Evolutionary conservation across 2,329 filamentous ascomycete species (phyloP).

Genomic region (Aotearoamyces nothofagi): DNA sequence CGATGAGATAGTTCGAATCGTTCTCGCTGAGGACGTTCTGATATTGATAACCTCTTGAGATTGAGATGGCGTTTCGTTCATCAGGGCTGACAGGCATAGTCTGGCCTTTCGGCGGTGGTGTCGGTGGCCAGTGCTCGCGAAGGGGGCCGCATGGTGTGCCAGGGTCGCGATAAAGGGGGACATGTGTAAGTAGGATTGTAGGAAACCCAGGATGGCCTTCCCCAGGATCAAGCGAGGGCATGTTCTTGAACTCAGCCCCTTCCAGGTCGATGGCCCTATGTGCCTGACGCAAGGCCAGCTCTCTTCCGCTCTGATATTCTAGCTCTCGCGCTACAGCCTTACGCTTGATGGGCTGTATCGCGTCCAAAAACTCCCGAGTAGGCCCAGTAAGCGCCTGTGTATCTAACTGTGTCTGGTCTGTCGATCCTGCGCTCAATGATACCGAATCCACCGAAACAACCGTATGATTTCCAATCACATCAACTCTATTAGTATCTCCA

Average conservation of each 20-base stretch:
- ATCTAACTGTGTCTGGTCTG: conserved; percentile 29
- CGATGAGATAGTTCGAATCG: conserved; percentile 61
- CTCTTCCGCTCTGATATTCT: conserved; percentile 43
- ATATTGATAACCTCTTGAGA: conserved; percentile 80
- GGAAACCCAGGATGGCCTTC: conserved; percentile 49
- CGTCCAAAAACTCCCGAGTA: conserved; percentile 59
- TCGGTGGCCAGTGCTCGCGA: conserved; percentile 70
- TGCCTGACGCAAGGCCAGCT: conserved; percentile 33
- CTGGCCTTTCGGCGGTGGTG: conserved; percentile 44
- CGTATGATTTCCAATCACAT: conserved; percentile 87
- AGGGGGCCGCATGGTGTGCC: conserved; percentile 79
- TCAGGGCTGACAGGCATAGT: conserved; percentile 39
- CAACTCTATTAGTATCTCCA: conserved; percentile 79
- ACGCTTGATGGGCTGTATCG: conserved; percentile 47
- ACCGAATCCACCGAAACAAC: conserved; percentile 86
- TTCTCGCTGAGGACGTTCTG: conserved; percentile 77
- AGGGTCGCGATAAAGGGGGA: conserved; percentile 69
- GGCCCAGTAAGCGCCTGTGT: conserved; percentile 57
- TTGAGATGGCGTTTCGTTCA: conserved; percentile 61
- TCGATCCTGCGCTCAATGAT: conserved; percentile 61
- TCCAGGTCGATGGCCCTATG: conserved; percentile 40
- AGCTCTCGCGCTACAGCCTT: conserved; percentile 57
- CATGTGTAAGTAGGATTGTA: conserved; percentile 78
- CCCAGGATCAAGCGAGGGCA: conserved; percentile 25
- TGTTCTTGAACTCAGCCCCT: conserved; percentile 22